phyloP scores from a whole-genome alignment of 371 early-diverging fungal genomes.

The Mucor piriformis region DNA sequence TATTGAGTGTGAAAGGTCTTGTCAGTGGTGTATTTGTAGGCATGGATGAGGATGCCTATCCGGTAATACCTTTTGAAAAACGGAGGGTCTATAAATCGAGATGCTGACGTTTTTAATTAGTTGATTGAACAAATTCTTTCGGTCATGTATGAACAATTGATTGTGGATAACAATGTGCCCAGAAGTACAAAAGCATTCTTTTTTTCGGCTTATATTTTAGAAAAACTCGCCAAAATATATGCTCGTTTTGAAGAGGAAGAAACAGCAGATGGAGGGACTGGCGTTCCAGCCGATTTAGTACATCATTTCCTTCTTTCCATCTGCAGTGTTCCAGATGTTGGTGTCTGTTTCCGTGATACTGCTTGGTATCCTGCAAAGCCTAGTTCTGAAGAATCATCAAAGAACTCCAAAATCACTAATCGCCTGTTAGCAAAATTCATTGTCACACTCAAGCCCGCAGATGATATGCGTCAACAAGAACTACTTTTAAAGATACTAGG shows the following conservation, averaged over 20 bases:
- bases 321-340: constrained; percentile 75
- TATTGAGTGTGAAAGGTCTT: constrained; percentile 72
- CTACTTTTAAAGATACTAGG: constrained; percentile 65
- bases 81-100: not conserved
- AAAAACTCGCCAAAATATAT: constrained; percentile 68
- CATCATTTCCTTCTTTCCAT: constrained; percentile 76
- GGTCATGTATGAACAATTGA: constrained; percentile 57
- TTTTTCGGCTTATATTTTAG: constrained; percentile 71
- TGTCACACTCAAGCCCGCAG: constrained; percentile 63
- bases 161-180: constrained; percentile 66
- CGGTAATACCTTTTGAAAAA: constrained; percentile 33
- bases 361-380: constrained; percentile 75
- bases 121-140: constrained; percentile 65
- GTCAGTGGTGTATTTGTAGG: constrained; percentile 68
- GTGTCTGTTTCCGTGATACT: constrained; percentile 73
- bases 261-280: constrained; percentile 32
- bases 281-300: constrained; percentile 63
- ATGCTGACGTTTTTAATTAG: constrained; percentile 23
- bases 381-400: constrained; percentile 22
- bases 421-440: constrained; percentile 66
- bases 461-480: constrained; percentile 70
- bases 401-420: constrained; percentile 56
- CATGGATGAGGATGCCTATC: constrained; percentile 66
- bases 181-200: constrained; percentile 62
- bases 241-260: constrained; percentile 50